phyloP scores from a whole-genome alignment of 2,329 filamentous ascomycete genomes.

The Penicillium hordei region DNA sequence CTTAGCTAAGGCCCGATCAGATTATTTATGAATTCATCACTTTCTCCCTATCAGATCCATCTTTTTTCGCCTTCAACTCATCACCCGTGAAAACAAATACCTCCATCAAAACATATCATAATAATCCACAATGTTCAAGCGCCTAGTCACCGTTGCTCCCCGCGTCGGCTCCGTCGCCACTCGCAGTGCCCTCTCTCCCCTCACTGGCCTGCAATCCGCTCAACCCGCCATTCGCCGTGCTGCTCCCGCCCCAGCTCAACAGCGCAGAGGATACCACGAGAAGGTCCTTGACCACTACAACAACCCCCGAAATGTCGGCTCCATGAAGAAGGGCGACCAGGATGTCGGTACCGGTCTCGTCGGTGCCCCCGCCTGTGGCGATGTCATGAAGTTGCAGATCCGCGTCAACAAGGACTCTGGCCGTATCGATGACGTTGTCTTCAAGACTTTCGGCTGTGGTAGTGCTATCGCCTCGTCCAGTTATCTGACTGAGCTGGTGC shows the following conservation, averaged over 20 bases:
- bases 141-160: slow-evolving; percentile 55
- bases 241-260: slow-evolving; percentile 34
- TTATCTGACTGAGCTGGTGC: slow-evolving; percentile 91
- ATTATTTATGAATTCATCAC: slow-evolving; percentile 32
- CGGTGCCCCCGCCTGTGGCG: slow-evolving; percentile 83
- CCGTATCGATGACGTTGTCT: slow-evolving; percentile 91
- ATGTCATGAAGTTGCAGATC: slow-evolving; percentile 94
- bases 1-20: slow-evolving; percentile 24
- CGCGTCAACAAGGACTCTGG: slow-evolving; percentile 84
- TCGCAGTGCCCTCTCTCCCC: slow-evolving; percentile 48
- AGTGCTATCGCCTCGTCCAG: slow-evolving; percentile 92
- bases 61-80: slow-evolving; percentile 17
- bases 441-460: slow-evolving; percentile 97
- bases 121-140: slow-evolving; percentile 55
- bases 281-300: slow-evolving; percentile 83
- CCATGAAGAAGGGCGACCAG: slow-evolving; percentile 72
- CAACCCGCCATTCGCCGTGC: slow-evolving; percentile 40
- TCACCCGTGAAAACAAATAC: not conserved
- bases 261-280: slow-evolving; percentile 60
- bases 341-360: slow-evolving; percentile 92
- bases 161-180: slow-evolving; percentile 53
- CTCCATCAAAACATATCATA: slow-evolving; percentile 4
- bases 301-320: slow-evolving; percentile 74
- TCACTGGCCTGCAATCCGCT: slow-evolving; percentile 44
- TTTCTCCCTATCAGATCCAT: slow-evolving; percentile 24